phyloP scores from a whole-genome alignment of 441 rosid genomes.

The Bruguiera hainesii region DNA sequence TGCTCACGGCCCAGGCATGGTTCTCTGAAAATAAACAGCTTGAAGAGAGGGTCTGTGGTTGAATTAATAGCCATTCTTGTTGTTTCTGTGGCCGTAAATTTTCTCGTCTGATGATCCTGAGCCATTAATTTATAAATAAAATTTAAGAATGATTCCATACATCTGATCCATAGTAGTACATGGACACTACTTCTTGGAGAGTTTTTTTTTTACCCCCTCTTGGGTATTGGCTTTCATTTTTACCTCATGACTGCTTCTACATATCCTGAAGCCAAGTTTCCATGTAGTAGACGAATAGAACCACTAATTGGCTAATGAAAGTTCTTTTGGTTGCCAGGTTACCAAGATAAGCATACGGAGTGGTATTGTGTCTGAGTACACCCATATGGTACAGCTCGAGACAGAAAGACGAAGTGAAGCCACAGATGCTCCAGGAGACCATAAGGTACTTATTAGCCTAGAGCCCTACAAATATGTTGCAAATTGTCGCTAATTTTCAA shows the following conservation, averaged over 20 bases:
- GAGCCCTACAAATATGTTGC: background rate
- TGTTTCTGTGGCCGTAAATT: background rate
- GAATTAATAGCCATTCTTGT: background rate
- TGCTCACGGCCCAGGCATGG: conserved; percentile 92
- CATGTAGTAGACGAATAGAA: background rate
- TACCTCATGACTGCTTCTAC: background rate
- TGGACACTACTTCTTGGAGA: no score
- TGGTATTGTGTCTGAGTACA: conserved; percentile 66
- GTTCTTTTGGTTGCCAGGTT: conserved; percentile 38
- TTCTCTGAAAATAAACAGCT: conserved; percentile 64
- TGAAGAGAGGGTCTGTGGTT: conserved; percentile 60
- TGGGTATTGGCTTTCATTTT: background rate
- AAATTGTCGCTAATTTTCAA: background rate
- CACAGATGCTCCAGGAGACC: conserved; percentile 24
- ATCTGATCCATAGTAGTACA: no score
- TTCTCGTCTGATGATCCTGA: background rate
- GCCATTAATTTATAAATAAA: background rate
- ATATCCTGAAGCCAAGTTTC: background rate
- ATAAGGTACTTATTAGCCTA: conserved; percentile 32
- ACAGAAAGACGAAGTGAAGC: conserved; percentile 32
- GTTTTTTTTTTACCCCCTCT: no score
- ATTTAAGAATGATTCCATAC: background rate
- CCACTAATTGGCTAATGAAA: conserved; percentile 16
- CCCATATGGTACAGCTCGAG: conserved; percentile 67
- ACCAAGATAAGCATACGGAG: conserved; percentile 58